These are phyloP conservation scores for Rhizoclosmatium hyalinum DNA, from an alignment of 371 early-diverging fungal species.

Conservation along the genomic window DNA sequence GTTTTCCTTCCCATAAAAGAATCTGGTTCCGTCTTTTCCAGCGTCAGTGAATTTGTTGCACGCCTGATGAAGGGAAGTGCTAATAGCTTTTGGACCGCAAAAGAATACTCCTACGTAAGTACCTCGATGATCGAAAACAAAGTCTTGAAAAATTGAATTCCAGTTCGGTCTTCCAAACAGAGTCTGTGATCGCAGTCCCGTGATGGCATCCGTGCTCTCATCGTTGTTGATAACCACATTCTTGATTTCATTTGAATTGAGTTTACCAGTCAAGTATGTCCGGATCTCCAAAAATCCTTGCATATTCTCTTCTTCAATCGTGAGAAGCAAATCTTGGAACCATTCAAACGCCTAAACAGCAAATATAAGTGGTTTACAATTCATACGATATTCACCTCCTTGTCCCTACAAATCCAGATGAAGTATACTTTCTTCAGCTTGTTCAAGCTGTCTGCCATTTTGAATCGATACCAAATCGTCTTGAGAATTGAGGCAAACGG, in stretches of 20 bases:
- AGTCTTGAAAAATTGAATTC: conserved; percentile 51
- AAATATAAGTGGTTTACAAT: not conserved
- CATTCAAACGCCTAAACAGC: conserved; percentile 53
- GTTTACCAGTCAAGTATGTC: conserved; percentile 50
- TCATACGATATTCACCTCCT: conserved; percentile 40
- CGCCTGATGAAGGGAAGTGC: conserved; percentile 58
- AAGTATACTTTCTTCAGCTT: conserved; percentile 83
- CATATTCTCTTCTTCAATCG: conserved; percentile 59
- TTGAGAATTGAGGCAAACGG: conserved; percentile 66
- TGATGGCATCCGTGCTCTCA: conserved; percentile 54
- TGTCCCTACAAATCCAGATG: conserved; percentile 86
- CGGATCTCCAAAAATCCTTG: conserved; percentile 56
- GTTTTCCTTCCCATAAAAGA: conserved; percentile 56
- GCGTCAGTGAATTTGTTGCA: conserved; percentile 72
- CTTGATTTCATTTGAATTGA: conserved; percentile 51
- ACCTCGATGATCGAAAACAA: conserved; percentile 43
- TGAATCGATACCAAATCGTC: conserved; percentile 62
- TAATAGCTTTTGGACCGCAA: conserved; percentile 65
- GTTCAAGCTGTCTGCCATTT: conserved; percentile 49
- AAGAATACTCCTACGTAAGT: conserved; percentile 63
- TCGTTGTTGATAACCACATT: conserved; percentile 58
- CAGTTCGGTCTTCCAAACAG: conserved; percentile 62
- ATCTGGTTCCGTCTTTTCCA: conserved; percentile 49
- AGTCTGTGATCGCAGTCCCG: conserved; percentile 54
- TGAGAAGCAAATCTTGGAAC: conserved; percentile 62